Conservation (phyloP, 306 rosid genomes). For the Sicyos baderoa region DNA sequence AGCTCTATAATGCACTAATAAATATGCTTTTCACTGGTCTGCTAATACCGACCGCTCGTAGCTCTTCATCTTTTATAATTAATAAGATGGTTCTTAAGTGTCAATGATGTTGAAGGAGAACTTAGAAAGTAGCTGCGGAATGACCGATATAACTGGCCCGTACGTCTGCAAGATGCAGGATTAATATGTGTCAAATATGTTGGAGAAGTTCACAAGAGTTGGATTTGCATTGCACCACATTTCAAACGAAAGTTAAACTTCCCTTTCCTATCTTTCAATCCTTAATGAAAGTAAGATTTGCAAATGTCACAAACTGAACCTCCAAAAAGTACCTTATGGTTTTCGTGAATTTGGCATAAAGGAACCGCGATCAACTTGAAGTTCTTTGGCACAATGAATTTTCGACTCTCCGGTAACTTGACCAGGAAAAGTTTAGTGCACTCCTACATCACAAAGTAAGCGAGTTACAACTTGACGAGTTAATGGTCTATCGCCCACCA, state of each 20-base stretch:
- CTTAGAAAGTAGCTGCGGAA: constrained; percentile 69
- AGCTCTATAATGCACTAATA: constrained; percentile 3
- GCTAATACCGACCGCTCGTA: not conserved
- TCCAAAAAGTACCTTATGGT: constrained; percentile 41
- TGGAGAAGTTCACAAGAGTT: not conserved
- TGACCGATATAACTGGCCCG: constrained; percentile 63
- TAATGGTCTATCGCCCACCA: not conserved
- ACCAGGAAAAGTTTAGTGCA: constrained; percentile 72
- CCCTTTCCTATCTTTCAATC: not conserved
- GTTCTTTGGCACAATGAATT: constrained; percentile 66
- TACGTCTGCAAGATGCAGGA: constrained; percentile 47
- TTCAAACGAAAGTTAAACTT: not conserved
- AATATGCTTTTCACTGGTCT: not conserved
- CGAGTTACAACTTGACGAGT: not conserved
- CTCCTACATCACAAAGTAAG: constrained; percentile 40
- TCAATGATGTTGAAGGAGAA: constrained; percentile 56
- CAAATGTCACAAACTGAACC: not conserved
- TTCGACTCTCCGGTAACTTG: constrained; percentile 57
- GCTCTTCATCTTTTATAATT: not conserved
- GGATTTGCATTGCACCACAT: not conserved
- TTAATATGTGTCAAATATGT: not conserved
- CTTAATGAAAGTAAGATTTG: not conserved
- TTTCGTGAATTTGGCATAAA: constrained; percentile 65
- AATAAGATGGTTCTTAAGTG: constrained; percentile 25
- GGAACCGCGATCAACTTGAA: constrained; percentile 78